phyloP scores from a whole-genome alignment of 768 basidiomycete genomes.

The Mycena crocata region DNA sequence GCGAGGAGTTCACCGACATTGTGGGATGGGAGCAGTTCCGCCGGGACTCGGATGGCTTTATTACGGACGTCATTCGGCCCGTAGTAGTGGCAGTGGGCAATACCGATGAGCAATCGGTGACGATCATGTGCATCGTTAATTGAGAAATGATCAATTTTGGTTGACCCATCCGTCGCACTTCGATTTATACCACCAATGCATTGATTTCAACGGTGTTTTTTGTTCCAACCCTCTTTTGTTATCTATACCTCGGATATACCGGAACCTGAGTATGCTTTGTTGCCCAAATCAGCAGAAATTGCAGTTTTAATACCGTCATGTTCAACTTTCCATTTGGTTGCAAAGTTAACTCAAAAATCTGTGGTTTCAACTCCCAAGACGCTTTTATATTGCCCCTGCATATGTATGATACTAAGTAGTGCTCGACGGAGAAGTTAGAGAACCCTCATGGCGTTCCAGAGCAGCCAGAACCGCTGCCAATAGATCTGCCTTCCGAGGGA shows the following conservation, averaged over 20 bases:
- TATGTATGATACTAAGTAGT: background rate
- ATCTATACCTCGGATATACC: background rate
- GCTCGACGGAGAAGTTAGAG: background rate
- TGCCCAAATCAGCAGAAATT: too few species aligned
- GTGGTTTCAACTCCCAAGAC: background rate
- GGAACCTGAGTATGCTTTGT: too few species aligned
- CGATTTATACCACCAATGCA: background rate
- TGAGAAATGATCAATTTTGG: background rate
- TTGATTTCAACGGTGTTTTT: background rate
- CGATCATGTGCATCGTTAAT: background rate
- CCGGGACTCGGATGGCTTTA: too few species aligned
- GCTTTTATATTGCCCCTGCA: background rate
- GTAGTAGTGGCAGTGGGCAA: slow-evolving; percentile 5
- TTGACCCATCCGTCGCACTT: background rate
- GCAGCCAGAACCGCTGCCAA: background rate
- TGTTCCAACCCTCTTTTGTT: background rate
- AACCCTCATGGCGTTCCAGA: background rate
- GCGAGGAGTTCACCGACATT: too few species aligned
- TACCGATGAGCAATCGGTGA: background rate
- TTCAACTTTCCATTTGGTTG: too few species aligned
- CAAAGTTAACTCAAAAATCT: too few species aligned
- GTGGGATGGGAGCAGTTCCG: too few species aligned
- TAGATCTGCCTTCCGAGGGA: background rate
- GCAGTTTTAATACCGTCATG: too few species aligned
- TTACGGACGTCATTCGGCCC: too few species aligned